phyloP scores from a whole-genome alignment of 495 filamentous ascomycete genomes.

The Amphirosellinia nigrospora region DNA sequence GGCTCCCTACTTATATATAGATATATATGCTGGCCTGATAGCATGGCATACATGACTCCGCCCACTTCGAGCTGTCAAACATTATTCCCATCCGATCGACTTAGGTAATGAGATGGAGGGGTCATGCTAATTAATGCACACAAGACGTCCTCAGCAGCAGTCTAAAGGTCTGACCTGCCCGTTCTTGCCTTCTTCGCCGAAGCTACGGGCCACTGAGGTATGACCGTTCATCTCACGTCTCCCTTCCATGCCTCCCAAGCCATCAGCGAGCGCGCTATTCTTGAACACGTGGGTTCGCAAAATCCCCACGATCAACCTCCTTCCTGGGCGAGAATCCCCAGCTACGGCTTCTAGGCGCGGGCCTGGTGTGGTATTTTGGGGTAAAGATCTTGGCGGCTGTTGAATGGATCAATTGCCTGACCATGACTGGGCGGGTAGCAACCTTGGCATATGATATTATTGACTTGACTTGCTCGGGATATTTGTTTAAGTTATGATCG shows the following conservation, averaged over 20 bases:
- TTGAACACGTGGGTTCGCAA: slow-evolving; percentile 13
- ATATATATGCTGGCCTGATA: neutral
- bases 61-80: neutral
- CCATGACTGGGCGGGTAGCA: neutral
- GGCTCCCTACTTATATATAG: neutral
- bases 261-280: neutral
- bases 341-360: neutral
- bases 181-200: slow-evolving; percentile 10
- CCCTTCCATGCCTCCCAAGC: neutral
- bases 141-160: slow-evolving; percentile 5
- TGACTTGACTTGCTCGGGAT: neutral
- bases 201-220: slow-evolving; percentile 2
- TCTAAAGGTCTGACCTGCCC: slow-evolving; percentile 14
- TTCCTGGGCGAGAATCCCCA: slow-evolving; percentile 8
- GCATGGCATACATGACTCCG: neutral
- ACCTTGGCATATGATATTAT: neutral
- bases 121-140: neutral
- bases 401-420: slow-evolving; percentile 2
- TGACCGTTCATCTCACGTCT: neutral
- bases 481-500: neutral
- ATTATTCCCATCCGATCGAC: neutral
- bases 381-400: slow-evolving; percentile 15
- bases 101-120: neutral
- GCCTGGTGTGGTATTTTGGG: slow-evolving; percentile 19
- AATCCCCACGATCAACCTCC: slow-evolving; percentile 2